These are phyloP conservation scores for Helotiales sp. DNA, from an alignment of 2,329 filamentous ascomycete genomes.

Conservation along the genomic window DNA sequence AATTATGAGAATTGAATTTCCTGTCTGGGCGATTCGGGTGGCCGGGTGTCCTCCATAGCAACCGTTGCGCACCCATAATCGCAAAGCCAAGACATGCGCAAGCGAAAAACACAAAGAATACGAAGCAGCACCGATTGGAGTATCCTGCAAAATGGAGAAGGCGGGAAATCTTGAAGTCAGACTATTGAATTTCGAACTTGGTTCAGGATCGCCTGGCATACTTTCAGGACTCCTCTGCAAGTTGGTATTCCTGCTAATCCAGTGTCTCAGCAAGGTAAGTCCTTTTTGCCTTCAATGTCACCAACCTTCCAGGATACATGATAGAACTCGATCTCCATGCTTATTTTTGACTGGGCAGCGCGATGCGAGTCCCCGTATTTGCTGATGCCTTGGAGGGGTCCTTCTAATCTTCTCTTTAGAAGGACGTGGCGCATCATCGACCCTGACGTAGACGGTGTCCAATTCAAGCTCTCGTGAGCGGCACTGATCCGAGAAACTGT, in stretches of 20 bases:
- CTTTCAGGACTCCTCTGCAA: neutral
- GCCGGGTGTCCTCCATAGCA: neutral
- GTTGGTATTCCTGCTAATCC: neutral
- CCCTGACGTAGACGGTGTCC: neutral
- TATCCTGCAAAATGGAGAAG: neutral
- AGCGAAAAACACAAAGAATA: neutral
- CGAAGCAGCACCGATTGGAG: neutral
- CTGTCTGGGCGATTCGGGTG: neutral
- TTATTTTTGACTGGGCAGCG: neutral
- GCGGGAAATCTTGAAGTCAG: neutral
- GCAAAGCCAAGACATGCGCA: neutral
- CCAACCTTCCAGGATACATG: neutral
- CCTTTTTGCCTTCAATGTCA: neutral
- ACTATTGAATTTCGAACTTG: neutral
- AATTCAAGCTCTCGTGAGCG: slow-evolving; percentile 6
- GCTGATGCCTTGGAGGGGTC: neutral
- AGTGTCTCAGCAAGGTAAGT: too few relatives aligned
- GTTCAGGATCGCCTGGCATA: neutral
- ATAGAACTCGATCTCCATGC: neutral
- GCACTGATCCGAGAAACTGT: slow-evolving; percentile 4
- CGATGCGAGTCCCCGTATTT: neutral
- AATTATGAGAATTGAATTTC: neutral
- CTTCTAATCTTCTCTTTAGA: neutral
- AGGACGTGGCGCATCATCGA: neutral
- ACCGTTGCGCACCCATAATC: neutral